phyloP scores from a whole-genome alignment of 768 basidiomycete species.

The Calocera cornea region DNA sequence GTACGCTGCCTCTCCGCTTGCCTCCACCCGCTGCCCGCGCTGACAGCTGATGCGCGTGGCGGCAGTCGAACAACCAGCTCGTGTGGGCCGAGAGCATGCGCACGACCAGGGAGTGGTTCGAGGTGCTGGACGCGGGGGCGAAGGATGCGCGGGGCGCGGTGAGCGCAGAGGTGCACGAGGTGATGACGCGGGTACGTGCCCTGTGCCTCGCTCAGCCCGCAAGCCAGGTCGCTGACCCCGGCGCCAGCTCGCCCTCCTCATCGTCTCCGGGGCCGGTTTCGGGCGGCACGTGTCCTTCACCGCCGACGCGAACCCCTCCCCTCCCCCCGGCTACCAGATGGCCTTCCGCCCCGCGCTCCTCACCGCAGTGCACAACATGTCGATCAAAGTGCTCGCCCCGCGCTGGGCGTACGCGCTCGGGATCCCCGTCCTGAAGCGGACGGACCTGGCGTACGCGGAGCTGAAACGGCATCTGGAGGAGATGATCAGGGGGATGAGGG shows the following conservation, averaged over 20 bases:
- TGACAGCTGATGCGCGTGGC: not conserved
- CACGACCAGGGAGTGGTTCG: conserved; percentile 33
- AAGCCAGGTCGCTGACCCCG: not conserved
- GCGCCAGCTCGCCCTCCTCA: conserved; percentile 22
- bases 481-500: conserved; percentile 28
- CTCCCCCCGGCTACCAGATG: conserved; percentile 24
- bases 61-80: conserved; percentile 34
- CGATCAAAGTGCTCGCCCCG: conserved; percentile 17
- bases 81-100: conserved; percentile 36
- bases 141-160: not conserved
- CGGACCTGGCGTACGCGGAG: conserved; percentile 26
- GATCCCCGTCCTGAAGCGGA: conserved; percentile 26
- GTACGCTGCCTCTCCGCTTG: conserved; percentile 18
- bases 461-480: conserved; percentile 32
- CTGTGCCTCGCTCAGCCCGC: not conserved
- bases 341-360: conserved; percentile 29
- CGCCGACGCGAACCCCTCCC: conserved; percentile 18
- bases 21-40: not conserved
- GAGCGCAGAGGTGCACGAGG: not conserved
- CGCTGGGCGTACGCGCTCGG: conserved; percentile 15
- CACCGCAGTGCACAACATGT: not conserved
- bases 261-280: conserved; percentile 33
- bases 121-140: conserved; percentile 22
- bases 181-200: not conserved
- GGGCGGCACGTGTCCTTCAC: conserved; percentile 28